Evolutionary conservation across 345 rosid genomes (phyloP), one percentile per base, ranked within the genome.

Genomic region (Lepidium sativum): DNA sequence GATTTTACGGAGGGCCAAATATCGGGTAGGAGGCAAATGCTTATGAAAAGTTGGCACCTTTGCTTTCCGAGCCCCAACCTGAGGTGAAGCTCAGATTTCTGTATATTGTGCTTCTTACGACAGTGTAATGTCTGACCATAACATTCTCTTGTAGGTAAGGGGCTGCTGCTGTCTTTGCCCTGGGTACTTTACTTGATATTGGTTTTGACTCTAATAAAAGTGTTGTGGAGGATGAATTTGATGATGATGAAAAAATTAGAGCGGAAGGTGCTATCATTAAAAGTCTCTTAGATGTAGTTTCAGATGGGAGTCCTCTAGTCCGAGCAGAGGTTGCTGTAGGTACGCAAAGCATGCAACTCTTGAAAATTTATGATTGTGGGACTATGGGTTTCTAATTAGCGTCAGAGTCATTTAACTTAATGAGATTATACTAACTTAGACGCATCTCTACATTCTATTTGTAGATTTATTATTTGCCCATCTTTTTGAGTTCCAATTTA

Each of bases 241-340:
- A 95, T 80, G 97, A 91, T 82, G 97, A 95, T 77, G 99, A 91
- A 81, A 95, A 91, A 79, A 78, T 70, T 86, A 86, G 82, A 75
- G 81, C 87, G 65, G 96, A 91, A 77, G 85, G 78, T 64, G 77
- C 79, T 80, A 86, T 95, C 70, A 62, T 91, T 65, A 86, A 69
- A 83, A 91, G 85, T 73, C 83, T 91, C 55, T 71, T 91, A 78
- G 83, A 70, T 66, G 80, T 83, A 80, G 95, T 82, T 73, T 81
- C 95, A 41, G 98, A 95, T 85, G 97, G 97, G 33, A 95, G 99
- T 70, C 99, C 98, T 53, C 82, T 95, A 71, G 98, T 95, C 73
- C 85, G 99, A 78, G 92, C 96, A 20, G 99, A 95, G 83, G 96
- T 88, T 78, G 96, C 98, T 79, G 95, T 86, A 76, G 99, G 99